Conservation (phyloP, 805 yeast genomes). For the Clavispora fructus region DNA sequence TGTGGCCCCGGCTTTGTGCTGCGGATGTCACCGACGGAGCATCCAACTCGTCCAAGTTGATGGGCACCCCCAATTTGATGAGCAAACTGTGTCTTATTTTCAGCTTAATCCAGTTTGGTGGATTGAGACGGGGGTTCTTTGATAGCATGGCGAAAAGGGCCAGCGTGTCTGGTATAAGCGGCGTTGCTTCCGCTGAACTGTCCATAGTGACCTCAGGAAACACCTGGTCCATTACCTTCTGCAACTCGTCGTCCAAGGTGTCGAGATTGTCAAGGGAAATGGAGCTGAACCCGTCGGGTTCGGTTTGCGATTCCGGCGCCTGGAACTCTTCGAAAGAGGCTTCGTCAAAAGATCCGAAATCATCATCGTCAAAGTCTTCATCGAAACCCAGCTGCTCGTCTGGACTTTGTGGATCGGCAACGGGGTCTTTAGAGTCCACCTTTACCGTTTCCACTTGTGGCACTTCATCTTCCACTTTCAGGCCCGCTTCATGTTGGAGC, state of each 20-base stretch:
- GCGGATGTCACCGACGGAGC: neutral
- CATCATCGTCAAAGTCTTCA: slow-evolving; percentile 26
- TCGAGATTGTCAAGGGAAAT: slow-evolving; percentile 1
- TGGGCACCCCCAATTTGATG: slow-evolving; percentile 65
- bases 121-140: slow-evolving; percentile 44
- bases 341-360: slow-evolving; percentile 36
- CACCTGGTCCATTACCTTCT: slow-evolving; percentile 6
- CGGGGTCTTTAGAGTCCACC: neutral
- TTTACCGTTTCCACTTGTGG: neutral
- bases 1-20: neutral
- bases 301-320: slow-evolving; percentile 1
- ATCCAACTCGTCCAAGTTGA: slow-evolving; percentile 54
- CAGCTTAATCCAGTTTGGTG: slow-evolving; percentile 67
- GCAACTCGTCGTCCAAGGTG: slow-evolving; percentile 3
- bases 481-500: neutral
- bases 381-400: neutral
- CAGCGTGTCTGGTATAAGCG: slow-evolving; percentile 5
- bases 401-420: neutral
- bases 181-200: neutral
- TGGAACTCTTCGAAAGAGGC: slow-evolving; percentile 24
- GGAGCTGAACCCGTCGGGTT: neutral
- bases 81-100: slow-evolving; percentile 59
- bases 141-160: slow-evolving; percentile 45
- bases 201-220: slow-evolving; percentile 3
- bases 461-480: neutral